Evolutionary conservation across 345 rosid genomes (phyloP).

Genomic region (Noccaea caerulescens): DNA sequence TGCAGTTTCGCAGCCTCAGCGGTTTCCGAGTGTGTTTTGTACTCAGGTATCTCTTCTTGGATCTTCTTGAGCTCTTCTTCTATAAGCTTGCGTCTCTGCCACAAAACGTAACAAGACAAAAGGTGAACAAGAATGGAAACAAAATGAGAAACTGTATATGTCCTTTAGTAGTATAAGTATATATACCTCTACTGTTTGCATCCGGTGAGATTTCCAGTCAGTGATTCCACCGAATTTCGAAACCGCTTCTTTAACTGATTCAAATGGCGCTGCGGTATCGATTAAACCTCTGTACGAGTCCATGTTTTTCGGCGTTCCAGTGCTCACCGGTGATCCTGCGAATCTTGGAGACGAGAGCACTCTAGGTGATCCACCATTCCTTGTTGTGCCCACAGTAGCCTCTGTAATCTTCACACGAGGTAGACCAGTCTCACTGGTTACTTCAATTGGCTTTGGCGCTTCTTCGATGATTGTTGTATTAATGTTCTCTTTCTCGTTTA

Average conservation of each 20-base stretch:
- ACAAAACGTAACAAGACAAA: not conserved
- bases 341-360: slow-evolving; percentile 21
- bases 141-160: not conserved
- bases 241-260: slow-evolving; percentile 93
- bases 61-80: slow-evolving; percentile 80
- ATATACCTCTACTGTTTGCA: slow-evolving; percentile 79
- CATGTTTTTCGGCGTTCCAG: slow-evolving; percentile 28
- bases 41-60: slow-evolving; percentile 73
- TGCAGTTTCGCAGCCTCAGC: slow-evolving; percentile 65
- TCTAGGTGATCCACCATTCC: slow-evolving; percentile 40
- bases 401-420: slow-evolving; percentile 43
- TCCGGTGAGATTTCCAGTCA: slow-evolving; percentile 91
- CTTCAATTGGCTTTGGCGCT: slow-evolving; percentile 37
- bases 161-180: not conserved
- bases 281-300: slow-evolving; percentile 62
- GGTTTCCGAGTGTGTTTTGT: slow-evolving; percentile 56
- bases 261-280: slow-evolving; percentile 87
- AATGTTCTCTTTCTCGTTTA: slow-evolving; percentile 18
- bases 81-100: slow-evolving; percentile 70
- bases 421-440: slow-evolving; percentile 36
- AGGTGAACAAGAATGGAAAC: not conserved
- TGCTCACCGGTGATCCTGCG: slow-evolving; percentile 31
- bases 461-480: slow-evolving; percentile 23
- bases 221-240: slow-evolving; percentile 93
- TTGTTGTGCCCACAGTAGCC: slow-evolving; percentile 31